Percentiles rank a stretch among this genome's conserved stretches.
Evolutionary conservation across 768 basidiomycete genomes (phyloP).

Genomic region (Mycena albidolilacea): DNA sequence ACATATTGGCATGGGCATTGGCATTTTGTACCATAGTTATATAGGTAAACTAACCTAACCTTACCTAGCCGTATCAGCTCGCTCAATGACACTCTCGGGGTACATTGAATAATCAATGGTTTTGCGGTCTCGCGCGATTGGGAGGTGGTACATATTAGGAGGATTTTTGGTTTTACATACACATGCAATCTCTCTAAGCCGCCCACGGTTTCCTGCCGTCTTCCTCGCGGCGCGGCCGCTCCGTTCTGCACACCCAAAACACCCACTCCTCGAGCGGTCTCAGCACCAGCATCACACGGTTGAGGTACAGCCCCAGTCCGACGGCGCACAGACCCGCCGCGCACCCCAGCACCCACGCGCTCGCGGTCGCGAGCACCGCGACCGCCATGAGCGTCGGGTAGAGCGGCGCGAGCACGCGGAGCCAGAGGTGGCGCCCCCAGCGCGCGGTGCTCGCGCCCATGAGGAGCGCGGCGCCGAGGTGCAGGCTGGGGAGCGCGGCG

Average conservation of each 20-base stretch:
- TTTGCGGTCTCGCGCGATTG: not conserved
- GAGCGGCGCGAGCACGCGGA: conserved; percentile 15
- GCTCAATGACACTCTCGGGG: not conserved
- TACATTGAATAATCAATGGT: conserved; percentile 2
- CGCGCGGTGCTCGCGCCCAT: not conserved
- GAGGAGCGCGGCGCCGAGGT: conserved; percentile 12
- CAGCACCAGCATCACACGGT: conserved; percentile 18
- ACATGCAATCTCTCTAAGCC: too few relatives aligned
- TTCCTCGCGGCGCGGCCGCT: conserved; percentile 1
- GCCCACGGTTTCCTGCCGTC: not conserved
- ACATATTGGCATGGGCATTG: not conserved
- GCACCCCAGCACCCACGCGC: conserved; percentile 26
- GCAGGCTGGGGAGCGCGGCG: conserved; percentile 19
- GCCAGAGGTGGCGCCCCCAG: conserved; percentile 24
- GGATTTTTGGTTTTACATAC: too few relatives aligned
- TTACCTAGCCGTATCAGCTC: not conserved
- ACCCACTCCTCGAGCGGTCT: conserved; percentile 20
- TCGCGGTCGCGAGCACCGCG: conserved; percentile 20
- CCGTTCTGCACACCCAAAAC: conserved; percentile 13
- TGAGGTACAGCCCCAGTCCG: conserved; percentile 5
- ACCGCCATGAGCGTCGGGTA: conserved; percentile 7
- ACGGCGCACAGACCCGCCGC: conserved; percentile 9
- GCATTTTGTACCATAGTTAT: conserved; percentile 22
- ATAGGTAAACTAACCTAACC: conserved; percentile 5
- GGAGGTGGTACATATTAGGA: not conserved